Percentiles rank a stretch among this genome's conserved stretches.
These are phyloP conservation scores for Heteromeles arbutifolia DNA, from an alignment of 306 rosid genomes.

Conservation along the genomic window DNA sequence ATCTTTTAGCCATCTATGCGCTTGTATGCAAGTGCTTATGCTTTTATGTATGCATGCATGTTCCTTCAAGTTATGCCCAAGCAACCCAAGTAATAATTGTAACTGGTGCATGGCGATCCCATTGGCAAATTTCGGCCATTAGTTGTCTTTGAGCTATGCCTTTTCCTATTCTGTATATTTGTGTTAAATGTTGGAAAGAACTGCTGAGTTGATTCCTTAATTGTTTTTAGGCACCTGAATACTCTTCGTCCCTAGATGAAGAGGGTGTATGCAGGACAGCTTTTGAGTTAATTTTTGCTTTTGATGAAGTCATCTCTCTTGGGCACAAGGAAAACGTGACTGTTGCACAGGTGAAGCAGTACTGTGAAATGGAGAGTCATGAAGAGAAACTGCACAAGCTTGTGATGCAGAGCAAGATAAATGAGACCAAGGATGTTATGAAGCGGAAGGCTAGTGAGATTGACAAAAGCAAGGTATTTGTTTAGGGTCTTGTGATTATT, in stretches of 20 bases:
- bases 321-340: slow-evolving; percentile 91
- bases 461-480: slow-evolving; percentile 94
- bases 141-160: background rate
- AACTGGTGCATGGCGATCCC: background rate
- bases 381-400: slow-evolving; percentile 97
- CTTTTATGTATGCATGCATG: background rate
- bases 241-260: slow-evolving; percentile 80
- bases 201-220: slow-evolving; percentile 38
- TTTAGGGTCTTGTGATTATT: slow-evolving; percentile 1
- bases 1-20: background rate
- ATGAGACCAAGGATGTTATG: slow-evolving; percentile 95
- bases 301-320: slow-evolving; percentile 90
- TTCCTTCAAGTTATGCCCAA: background rate
- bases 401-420: slow-evolving; percentile 87
- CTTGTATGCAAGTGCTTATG: background rate
- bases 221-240: slow-evolving; percentile 79
- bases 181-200: background rate
- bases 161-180: background rate
- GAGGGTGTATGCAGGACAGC: slow-evolving; percentile 85
- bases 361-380: slow-evolving; percentile 95
- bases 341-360: slow-evolving; percentile 84
- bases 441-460: slow-evolving; percentile 96
- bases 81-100: background rate
- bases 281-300: slow-evolving; percentile 89
- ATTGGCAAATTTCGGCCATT: background rate